A percentile compares a stretch with the other conserved stretches of the same genome.
Conservation (phyloP, 345 rosid species). For the Acer yangbiense region DNA sequence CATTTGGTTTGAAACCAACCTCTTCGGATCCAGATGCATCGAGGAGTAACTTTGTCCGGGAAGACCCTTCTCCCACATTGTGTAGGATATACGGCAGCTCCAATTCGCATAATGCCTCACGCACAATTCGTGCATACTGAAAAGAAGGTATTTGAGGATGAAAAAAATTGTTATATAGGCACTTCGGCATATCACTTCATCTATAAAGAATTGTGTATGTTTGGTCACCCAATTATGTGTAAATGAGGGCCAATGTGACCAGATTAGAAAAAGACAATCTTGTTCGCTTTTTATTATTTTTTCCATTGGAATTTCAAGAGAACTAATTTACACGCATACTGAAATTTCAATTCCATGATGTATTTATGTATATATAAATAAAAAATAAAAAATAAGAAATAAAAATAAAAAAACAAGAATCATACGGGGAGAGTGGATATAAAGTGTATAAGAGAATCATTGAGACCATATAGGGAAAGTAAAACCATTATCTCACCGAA, state of each 20-base stretch:
- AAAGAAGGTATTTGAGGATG: neutral
- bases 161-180: too few relatives aligned
- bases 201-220: too few relatives aligned
- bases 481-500: conserved; percentile 42
- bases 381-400: too few relatives aligned
- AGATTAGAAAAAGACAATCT: neutral
- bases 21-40: conserved; percentile 63
- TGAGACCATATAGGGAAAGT: neutral
- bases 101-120: conserved; percentile 82
- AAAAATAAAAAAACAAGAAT: too few relatives aligned
- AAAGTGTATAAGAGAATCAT: neutral
- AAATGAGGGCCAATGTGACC: neutral
- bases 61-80: conserved; percentile 71
- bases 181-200: too few relatives aligned
- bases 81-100: conserved; percentile 82
- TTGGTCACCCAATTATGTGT: too few relatives aligned
- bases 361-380: too few relatives aligned
- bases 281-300: neutral
- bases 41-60: conserved; percentile 43
- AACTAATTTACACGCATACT: neutral
- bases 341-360: neutral
- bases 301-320: neutral
- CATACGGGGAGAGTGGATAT: neutral
- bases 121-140: conserved; percentile 78
- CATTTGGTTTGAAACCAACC: conserved; percentile 36